Base-by-base conservation (phyloP, 106 monocot genomes). In the Acorus calamus region DNA sequence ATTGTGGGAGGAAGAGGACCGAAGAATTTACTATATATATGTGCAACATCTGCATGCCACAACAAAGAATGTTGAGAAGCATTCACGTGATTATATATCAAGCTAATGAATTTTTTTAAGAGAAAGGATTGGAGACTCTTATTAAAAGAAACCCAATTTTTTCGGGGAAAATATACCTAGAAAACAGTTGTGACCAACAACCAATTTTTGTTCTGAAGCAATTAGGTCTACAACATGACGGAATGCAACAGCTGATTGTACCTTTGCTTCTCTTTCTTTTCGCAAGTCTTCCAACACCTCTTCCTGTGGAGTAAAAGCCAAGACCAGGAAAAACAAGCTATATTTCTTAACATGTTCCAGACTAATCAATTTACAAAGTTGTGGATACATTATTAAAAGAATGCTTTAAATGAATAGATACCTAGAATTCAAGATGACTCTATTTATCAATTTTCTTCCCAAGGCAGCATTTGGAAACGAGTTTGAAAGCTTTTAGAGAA, bases 161-260 rank as follows among this genome's bases (percentile, higher is more conserved):
- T 49, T 3, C 49, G 10, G 49, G 11, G 44, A 62, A 8, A 43
- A 47, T 55, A 6, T 79, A 81, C 96, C 96, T 69, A 98, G 65
- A 69, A 98, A 79, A 68, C 98, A 98, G 69, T 83, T 91, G 62
- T 98, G 88, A 47, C 98, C 98, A 73, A 98, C 83, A 73, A 98
- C 75, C 69, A 98, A 72, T 60, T 98, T 98, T 48, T 75, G 10
- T 66, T 88, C 87, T 52, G 85, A 76, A 41, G 74, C 60, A 76
- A 98, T 85, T 70, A 92, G 83, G 73, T 98, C 98, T 53, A 98
- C 77, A 49, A 98, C 81, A 71, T 86, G 91, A 42, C 98, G 91
- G 68, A 98, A 92, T 28, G 91, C 98, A n/a, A 92, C 76, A 14
- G 98, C 87, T 64, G 68, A 74, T 42, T 45, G 64, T 64, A 91